Evolutionary conservation across 163 green algal species (phyloP).

Genomic region (Scenedesmus sp.): DNA sequence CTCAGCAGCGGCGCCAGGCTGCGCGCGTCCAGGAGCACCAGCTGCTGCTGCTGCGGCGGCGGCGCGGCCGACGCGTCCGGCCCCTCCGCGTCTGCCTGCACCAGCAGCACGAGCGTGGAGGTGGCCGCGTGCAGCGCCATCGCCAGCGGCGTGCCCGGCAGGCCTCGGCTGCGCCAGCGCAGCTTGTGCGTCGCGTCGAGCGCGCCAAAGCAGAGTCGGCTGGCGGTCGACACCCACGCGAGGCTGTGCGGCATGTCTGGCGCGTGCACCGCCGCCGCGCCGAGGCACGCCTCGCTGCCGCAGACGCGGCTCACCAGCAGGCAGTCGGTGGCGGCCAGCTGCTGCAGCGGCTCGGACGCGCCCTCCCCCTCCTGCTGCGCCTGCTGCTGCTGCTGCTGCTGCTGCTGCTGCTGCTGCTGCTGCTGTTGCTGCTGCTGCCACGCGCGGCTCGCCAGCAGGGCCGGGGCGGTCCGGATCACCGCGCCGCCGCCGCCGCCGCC

Average conservation of each 20-base stretch:
- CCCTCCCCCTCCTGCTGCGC: neutral
- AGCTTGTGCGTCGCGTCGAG: constrained; percentile 25
- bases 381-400: constrained; percentile 23
- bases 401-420: neutral
- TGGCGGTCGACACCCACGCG: constrained; percentile 30
- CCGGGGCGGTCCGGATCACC: neutral
- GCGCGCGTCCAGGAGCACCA: constrained; percentile 26
- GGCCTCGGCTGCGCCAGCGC: constrained; percentile 1
- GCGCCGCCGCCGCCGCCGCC: constrained; percentile 24
- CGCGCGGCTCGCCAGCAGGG: neutral
- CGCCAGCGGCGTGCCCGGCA: constrained; percentile 21
- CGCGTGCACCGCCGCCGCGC: neutral
- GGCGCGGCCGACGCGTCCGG: neutral
- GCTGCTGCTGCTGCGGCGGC: constrained; percentile 5
- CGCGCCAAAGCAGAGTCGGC: constrained; percentile 29
- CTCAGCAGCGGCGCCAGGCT: constrained; percentile 10
- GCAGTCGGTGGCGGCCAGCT: constrained; percentile 9
- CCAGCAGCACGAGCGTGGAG: constrained; percentile 25
- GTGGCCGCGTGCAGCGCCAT: constrained; percentile 13
- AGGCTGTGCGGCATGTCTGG: constrained; percentile 33
- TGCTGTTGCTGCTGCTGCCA: neutral
- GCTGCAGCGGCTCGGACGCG: neutral
- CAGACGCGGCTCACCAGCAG: constrained; percentile 20
- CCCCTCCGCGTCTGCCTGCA: constrained; percentile 3
- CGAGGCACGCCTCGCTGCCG: constrained; percentile 17